Conservation (phyloP, 2,329 filamentous ascomycete genomes). For the Colletotrichum sojae region DNA sequence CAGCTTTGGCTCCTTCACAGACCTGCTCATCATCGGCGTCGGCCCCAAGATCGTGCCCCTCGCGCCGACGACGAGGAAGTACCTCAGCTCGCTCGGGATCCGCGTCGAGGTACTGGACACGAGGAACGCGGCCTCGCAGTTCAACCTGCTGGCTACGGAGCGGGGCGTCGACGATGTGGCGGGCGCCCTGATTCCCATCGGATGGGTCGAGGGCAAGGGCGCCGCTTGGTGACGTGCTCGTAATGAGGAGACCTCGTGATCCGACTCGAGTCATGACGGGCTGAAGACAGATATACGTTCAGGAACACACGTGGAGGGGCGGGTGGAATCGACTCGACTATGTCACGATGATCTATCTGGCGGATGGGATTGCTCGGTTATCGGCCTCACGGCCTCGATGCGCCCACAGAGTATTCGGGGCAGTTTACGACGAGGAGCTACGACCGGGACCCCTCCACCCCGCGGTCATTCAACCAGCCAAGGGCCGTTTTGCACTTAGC, state of each 20-base stretch:
- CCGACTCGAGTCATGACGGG: constrained; percentile 12
- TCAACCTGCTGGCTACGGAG: constrained; percentile 96
- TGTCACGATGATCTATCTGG: constrained; percentile 6
- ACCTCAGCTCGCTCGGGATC: constrained; percentile 84
- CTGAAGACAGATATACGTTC: not conserved
- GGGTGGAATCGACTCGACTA: not conserved
- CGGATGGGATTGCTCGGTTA: not conserved
- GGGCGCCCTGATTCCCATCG: constrained; percentile 88
- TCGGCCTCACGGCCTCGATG: not conserved
- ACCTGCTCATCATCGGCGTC: constrained; percentile 90
- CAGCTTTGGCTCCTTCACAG: constrained; percentile 59
- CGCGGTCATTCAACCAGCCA: too few species aligned
- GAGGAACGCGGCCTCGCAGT: constrained; percentile 92
- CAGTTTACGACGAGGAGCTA: too few species aligned
- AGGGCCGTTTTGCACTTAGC: too few species aligned
- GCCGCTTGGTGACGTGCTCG: constrained; percentile 45
- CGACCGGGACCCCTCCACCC: too few species aligned
- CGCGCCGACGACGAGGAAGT: constrained; percentile 79
- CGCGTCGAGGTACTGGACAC: constrained; percentile 92
- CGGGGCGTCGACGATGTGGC: constrained; percentile 88
- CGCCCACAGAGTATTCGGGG: too few species aligned
- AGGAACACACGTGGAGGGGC: constrained; percentile 2
- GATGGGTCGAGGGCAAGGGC: constrained; percentile 77
- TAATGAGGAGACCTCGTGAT: not conserved
- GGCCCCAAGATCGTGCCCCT: constrained; percentile 83